A percentile compares a stretch with the other conserved stretches of the same genome.
Evolutionary conservation across 23 red algal genomes (phyloP).

Genomic region (Cyanidioschyzon merolae): DNA sequence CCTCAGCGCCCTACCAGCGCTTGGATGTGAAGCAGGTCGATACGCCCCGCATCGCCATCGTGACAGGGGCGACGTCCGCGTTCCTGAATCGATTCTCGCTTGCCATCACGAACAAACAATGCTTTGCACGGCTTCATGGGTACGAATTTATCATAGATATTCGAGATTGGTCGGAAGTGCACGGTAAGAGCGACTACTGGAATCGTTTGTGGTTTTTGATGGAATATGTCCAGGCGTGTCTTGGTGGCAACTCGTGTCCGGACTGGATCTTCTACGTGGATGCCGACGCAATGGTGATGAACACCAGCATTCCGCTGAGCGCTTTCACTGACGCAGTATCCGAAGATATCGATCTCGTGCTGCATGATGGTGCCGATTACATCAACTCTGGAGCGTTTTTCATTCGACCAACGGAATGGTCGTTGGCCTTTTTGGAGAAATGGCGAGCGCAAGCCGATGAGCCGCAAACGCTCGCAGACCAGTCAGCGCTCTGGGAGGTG

Average conservation of each 20-base stretch:
- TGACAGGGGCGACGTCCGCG: not conserved
- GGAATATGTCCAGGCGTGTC: not conserved
- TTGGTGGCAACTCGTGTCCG: not conserved
- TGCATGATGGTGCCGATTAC: not conserved
- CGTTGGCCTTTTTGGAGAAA: not conserved
- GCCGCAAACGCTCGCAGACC: conserved; percentile 2
- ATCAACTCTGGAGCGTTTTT: conserved; percentile 14
- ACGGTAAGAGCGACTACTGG: conserved; percentile 1
- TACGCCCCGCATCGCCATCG: not conserved
- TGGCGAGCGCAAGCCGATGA: not conserved
- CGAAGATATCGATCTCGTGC: not conserved
- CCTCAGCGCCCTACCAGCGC: too few relatives aligned
- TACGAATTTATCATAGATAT: conserved; percentile 13
- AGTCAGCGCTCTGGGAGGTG: conserved; percentile 15
- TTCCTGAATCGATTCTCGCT: not conserved
- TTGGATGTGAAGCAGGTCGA: too few relatives aligned
- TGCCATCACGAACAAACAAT: not conserved
- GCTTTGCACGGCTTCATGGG: not conserved
- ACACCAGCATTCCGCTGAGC: not conserved
- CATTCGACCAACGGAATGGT: not conserved
- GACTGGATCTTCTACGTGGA: conserved; percentile 13
- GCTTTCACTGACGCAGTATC: not conserved
- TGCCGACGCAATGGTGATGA: conserved; percentile 9
- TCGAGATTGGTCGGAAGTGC: not conserved
- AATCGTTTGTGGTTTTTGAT: conserved; percentile 11